Conservation (phyloP, 2,329 filamentous ascomycete species). For the Falciphora oryzae region DNA sequence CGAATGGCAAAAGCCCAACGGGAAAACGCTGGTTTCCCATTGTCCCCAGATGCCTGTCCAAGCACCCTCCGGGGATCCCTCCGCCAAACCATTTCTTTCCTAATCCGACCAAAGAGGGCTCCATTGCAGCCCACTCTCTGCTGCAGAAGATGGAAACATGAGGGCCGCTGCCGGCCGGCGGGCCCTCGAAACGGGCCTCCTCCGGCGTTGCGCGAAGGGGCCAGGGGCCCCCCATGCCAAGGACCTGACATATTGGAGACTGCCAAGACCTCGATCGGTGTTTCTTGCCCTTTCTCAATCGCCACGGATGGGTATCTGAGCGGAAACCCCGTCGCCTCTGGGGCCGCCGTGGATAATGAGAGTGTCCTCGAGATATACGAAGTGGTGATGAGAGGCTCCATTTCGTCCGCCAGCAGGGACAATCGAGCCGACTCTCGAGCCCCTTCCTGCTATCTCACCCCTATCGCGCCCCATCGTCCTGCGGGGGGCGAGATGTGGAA, state of each 20-base stretch:
- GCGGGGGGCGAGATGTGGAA: background rate
- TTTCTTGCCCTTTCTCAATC: background rate
- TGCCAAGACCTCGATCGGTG: conserved; percentile 14
- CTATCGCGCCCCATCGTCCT: background rate
- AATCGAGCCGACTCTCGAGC: background rate
- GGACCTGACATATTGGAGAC: conserved; percentile 14
- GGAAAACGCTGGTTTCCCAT: background rate
- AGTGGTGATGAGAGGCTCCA: background rate
- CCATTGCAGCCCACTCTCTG: background rate
- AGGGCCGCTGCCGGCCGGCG: too few relatives aligned
- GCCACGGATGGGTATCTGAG: background rate
- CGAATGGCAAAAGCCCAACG: background rate
- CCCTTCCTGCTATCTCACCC: background rate
- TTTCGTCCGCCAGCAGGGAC: background rate
- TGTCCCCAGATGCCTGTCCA: background rate
- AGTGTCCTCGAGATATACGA: background rate
- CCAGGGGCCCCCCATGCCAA: conserved; percentile 5
- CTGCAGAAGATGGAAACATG: background rate
- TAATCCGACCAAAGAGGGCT: background rate
- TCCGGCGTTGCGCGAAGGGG: background rate
- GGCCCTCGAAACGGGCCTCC: background rate
- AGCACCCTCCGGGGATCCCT: background rate
- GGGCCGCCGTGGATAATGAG: background rate
- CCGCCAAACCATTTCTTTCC: background rate
- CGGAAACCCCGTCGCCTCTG: background rate